A percentile compares a stretch with the other conserved stretches of the same genome.
Evolutionary conservation across 768 basidiomycete species (phyloP).

Genomic region (Suillus sp.): DNA sequence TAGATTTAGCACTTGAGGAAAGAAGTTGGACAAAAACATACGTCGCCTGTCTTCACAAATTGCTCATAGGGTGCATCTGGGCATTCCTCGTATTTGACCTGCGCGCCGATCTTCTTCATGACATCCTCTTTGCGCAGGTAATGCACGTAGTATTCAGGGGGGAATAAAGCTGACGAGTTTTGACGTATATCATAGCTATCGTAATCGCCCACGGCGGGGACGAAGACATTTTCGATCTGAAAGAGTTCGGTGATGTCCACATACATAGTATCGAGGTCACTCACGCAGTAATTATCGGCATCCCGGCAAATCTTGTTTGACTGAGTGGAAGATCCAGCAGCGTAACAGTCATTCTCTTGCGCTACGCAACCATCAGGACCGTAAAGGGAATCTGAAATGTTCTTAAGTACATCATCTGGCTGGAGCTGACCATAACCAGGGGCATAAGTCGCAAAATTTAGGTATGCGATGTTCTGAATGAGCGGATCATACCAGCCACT

Average conservation of each 20-base stretch:
- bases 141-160: slow-evolving; percentile 55
- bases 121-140: slow-evolving; percentile 44
- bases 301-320: slow-evolving; percentile 52
- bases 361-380: slow-evolving; percentile 51
- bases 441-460: slow-evolving; percentile 60
- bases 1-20: slow-evolving; percentile 8
- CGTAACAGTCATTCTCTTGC: slow-evolving; percentile 58
- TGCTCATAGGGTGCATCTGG: slow-evolving; percentile 42
- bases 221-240: slow-evolving; percentile 49
- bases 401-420: slow-evolving; percentile 43
- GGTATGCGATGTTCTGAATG: slow-evolving; percentile 61
- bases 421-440: slow-evolving; percentile 70
- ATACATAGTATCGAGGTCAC: slow-evolving; percentile 22
- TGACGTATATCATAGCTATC: slow-evolving; percentile 63
- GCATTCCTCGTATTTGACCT: slow-evolving; percentile 51
- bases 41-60: slow-evolving; percentile 59
- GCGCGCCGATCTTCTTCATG: slow-evolving; percentile 52
- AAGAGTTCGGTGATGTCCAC: slow-evolving; percentile 4
- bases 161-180: slow-evolving; percentile 52
- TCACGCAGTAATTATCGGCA: slow-evolving; percentile 60
- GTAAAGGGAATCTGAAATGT: slow-evolving; percentile 53
- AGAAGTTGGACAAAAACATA: slow-evolving; percentile 29
- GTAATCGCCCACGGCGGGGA: slow-evolving; percentile 52
- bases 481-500: slow-evolving; percentile 72
- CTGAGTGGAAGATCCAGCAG: slow-evolving; percentile 46